Evolutionary conservation across 2,329 filamentous ascomycete species (phyloP), one percentile per base, ranked within the genome.

Genomic region (Talaromyces sp.): DNA sequence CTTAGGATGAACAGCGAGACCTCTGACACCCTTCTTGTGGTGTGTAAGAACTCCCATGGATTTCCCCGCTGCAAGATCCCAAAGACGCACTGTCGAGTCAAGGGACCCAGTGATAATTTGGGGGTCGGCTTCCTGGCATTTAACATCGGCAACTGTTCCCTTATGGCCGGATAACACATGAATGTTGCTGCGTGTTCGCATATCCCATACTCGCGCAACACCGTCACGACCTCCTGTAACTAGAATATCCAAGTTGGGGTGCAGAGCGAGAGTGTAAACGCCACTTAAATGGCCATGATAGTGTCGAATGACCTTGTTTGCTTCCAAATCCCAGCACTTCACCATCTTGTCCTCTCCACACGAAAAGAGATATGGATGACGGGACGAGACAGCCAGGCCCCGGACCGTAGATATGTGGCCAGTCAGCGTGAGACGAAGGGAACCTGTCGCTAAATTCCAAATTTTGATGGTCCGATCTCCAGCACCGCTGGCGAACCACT

Each of bases 341-440:
- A 99, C 94, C 92, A 97, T 97, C 80, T 99, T 99, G 75, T 99
- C 94, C 76, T 99, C 94, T 61, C 91, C 95, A 70, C 94, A 99
- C 11, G 92, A 96, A 76, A 99, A 99, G 10, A 99, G 83, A 72
- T 99, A 99, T 0, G 94, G 95, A 77, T 99, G 94, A 53, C 94
- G 83, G 17, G 92, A 90, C 21, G 91, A 96, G 8, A 99, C 91
- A 0, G 93, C 94, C 54, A 99, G 83, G 2, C 94, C 94, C 57
- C 92, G 87, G 0, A 97, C 92, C 4, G 91, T 95, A 54, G 91
- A 95, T 69, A 96, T 97, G 75, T 97, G 93, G 38, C 93, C 93
- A 1, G 93, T 97, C 62, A 97, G 79, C 0, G 93, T 97, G 64
- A 97, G 79, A 60, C 87, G 85, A 65, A 97, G 79, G n/a, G 84